phyloP scores from a whole-genome alignment of 108 stramenopile species.

The Discostella pseudostelligera region DNA sequence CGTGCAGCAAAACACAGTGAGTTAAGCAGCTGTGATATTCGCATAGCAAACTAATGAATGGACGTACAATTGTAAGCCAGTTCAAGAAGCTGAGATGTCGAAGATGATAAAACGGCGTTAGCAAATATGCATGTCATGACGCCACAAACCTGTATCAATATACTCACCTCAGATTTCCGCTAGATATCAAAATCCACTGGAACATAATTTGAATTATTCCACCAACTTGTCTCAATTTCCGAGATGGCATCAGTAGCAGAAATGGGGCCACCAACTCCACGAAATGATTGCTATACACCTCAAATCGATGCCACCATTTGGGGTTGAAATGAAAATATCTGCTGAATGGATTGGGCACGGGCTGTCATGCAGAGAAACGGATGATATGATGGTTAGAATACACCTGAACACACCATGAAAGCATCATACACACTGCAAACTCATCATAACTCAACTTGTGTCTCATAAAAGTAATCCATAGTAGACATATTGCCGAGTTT shows the following conservation, averaged over 20 bases:
- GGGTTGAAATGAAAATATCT: conserved; percentile 63
- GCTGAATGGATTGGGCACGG: conserved; percentile 64
- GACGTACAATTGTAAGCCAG: conserved; percentile 59
- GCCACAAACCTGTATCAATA: background rate
- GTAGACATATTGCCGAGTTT: conserved; percentile 52
- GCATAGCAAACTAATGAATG: background rate
- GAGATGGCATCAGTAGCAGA: conserved; percentile 45
- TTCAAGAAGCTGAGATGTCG: conserved; percentile 51
- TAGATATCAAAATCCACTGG: conserved; percentile 50
- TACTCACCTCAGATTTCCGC: conserved; percentile 50
- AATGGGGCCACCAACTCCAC: conserved; percentile 68
- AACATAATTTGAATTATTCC: conserved; percentile 67
- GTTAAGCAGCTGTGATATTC: background rate
- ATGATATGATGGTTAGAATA: background rate
- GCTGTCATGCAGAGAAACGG: too few species aligned
- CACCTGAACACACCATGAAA: background rate
- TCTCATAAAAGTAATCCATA: conserved; percentile 75
- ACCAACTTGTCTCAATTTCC: conserved; percentile 39
- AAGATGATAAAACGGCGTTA: background rate
- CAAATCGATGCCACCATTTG: conserved; percentile 55
- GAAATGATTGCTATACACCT: conserved; percentile 65
- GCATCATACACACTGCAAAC: background rate
- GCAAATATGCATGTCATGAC: background rate
- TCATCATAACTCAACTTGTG: conserved; percentile 39
- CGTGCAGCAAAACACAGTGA: background rate